These are phyloP conservation scores for Pythium sukuiense DNA, from an alignment of 352 stramenopile genomes.

Conservation along the genomic window DNA sequence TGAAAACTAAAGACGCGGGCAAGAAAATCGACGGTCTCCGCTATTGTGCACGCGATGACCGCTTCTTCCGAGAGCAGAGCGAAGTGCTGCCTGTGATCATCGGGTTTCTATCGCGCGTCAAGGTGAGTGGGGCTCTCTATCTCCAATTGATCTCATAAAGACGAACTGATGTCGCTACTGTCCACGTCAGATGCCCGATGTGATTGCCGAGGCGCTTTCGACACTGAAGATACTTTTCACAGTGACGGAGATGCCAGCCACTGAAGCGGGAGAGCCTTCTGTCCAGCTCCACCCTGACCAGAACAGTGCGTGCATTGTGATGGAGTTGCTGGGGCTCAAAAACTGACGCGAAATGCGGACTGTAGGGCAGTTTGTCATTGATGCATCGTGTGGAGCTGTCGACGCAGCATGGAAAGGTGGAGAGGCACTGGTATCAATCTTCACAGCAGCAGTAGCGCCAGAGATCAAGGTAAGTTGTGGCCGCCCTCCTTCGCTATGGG, in stretches of 20 bases:
- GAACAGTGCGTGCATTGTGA: slow-evolving; percentile 34
- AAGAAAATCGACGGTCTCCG: slow-evolving; percentile 63
- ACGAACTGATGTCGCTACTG: not conserved
- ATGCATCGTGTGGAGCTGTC: slow-evolving; percentile 26
- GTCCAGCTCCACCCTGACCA: slow-evolving; percentile 33
- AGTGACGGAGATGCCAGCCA: not conserved
- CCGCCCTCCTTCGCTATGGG: not conserved
- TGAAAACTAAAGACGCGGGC: slow-evolving; percentile 64
- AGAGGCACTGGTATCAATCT: slow-evolving; percentile 44
- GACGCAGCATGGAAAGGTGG: slow-evolving; percentile 47
- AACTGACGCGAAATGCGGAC: not conserved
- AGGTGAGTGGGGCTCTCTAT: slow-evolving; percentile 33
- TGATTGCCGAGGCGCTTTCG: slow-evolving; percentile 24
- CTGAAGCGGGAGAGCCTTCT: not conserved
- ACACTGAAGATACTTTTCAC: slow-evolving; percentile 25
- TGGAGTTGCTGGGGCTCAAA: not conserved
- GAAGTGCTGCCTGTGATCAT: slow-evolving; percentile 57
- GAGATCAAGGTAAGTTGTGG: slow-evolving; percentile 25
- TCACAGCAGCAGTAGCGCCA: slow-evolving; percentile 20
- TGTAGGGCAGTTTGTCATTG: slow-evolving; percentile 46
- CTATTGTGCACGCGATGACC: slow-evolving; percentile 51
- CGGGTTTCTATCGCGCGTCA: slow-evolving; percentile 44
- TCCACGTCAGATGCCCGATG: slow-evolving; percentile 20
- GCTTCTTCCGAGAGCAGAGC: slow-evolving; percentile 52
- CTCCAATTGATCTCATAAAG: not conserved